Evolutionary conservation across 208 protist genomes (phyloP).

Genomic region (Leishmania lainsoni): DNA sequence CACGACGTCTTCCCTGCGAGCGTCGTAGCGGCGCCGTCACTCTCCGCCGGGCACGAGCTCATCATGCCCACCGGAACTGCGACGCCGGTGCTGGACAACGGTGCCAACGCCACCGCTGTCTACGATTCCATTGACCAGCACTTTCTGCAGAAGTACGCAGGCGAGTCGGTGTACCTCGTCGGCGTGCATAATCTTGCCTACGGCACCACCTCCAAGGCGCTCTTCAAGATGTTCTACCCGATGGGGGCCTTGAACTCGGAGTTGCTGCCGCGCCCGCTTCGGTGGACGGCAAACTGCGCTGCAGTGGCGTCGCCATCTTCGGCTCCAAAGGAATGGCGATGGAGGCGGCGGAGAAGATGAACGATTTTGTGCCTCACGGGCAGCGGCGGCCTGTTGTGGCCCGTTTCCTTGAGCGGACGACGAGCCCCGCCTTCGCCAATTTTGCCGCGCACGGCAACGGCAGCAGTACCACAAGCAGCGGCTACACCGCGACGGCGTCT

Average conservation of each 20-base stretch:
- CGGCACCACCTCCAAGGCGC: constrained; percentile 41
- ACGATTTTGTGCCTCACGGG: constrained; percentile 60
- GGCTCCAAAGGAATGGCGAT: constrained; percentile 49
- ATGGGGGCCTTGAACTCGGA: constrained; percentile 65
- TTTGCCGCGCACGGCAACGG: neutral
- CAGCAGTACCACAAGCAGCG: neutral
- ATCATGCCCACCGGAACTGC: neutral
- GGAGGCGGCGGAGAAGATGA: constrained; percentile 70
- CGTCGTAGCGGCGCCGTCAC: constrained; percentile 14
- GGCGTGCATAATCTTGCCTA: constrained; percentile 68
- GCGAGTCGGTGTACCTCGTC: constrained; percentile 50
- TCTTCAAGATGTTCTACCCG: constrained; percentile 76
- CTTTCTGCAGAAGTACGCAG: constrained; percentile 46
- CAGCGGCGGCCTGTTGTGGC: constrained; percentile 56
- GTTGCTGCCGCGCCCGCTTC: constrained; percentile 47
- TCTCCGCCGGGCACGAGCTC: constrained; percentile 36
- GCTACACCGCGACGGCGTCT: constrained; percentile 3
- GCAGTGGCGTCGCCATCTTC: constrained; percentile 77
- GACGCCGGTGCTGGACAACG: neutral
- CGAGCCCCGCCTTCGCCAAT: neutral
- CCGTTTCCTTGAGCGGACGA: constrained; percentile 41
- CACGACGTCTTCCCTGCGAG: constrained; percentile 12
- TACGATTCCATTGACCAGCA: constrained; percentile 61
- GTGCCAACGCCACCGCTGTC: neutral
- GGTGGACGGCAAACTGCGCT: constrained; percentile 44